Conservation (phyloP, 306 rosid genomes). For the Cicer pinnatifidum region DNA sequence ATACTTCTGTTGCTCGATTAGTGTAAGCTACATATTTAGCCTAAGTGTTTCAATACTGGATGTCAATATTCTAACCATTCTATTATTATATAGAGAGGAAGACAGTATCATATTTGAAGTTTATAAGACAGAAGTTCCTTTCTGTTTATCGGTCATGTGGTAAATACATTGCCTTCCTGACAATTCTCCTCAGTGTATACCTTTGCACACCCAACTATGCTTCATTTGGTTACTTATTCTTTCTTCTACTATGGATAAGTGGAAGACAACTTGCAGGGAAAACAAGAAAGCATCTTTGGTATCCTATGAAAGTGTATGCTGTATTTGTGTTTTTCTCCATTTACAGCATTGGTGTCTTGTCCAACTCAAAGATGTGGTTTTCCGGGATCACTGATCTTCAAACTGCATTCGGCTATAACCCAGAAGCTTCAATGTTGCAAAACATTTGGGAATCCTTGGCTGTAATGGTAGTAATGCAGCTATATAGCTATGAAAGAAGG, state of each 20-base stretch:
- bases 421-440: constrained; percentile 62
- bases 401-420: constrained; percentile 72
- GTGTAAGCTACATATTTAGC: constrained; percentile 39
- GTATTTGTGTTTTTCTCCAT: constrained; percentile 66
- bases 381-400: constrained; percentile 64
- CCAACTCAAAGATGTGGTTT: constrained; percentile 61
- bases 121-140: constrained; percentile 74
- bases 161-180: constrained; percentile 77
- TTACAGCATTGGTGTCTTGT: constrained; percentile 75
- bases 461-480: constrained; percentile 88
- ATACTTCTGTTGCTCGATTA: constrained; percentile 28
- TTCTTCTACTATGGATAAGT: constrained; percentile 87
- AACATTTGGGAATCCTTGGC: constrained; percentile 85
- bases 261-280: constrained; percentile 81
- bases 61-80: constrained; percentile 44
- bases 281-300: constrained; percentile 80
- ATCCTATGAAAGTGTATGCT: constrained; percentile 86
- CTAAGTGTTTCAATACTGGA: constrained; percentile 11
- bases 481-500: constrained; percentile 89
- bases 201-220: constrained; percentile 76
- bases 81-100: constrained; percentile 66
- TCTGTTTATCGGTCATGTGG: constrained; percentile 84
- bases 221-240: constrained; percentile 82
- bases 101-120: constrained; percentile 65
- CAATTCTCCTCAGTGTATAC: constrained; percentile 80